These are phyloP conservation scores for Metschnikowia aberdeeniae DNA, from an alignment of 805 yeast species.

Conservation along the genomic window DNA sequence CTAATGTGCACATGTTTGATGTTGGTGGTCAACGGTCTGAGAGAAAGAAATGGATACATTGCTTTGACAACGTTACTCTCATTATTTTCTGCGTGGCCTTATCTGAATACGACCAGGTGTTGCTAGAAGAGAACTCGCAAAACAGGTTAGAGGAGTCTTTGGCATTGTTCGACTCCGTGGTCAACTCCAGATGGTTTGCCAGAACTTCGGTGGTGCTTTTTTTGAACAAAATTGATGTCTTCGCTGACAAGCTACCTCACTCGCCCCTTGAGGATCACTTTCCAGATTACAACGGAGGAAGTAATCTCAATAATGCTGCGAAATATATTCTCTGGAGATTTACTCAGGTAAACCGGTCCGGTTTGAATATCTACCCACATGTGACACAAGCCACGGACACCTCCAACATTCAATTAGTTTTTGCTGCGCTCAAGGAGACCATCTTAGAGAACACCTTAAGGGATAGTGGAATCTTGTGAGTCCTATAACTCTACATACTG, in stretches of 20 bases:
- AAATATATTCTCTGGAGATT: slow-evolving; percentile 89
- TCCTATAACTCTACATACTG: too few relatives aligned
- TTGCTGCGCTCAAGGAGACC: slow-evolving; percentile 80
- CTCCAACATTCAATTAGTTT: slow-evolving; percentile 77
- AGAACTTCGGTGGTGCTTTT: slow-evolving; percentile 82
- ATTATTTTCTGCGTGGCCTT: slow-evolving; percentile 89
- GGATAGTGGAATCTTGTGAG: slow-evolving; percentile 65
- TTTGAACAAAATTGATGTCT: slow-evolving; percentile 85
- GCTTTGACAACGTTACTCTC: slow-evolving; percentile 87
- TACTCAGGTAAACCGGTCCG: slow-evolving; percentile 77
- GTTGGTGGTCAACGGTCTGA: slow-evolving; percentile 97
- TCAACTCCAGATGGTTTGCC: slow-evolving; percentile 89
- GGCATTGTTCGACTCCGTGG: slow-evolving; percentile 82
- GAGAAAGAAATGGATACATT: slow-evolving; percentile 95
- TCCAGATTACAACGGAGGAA: slow-evolving; percentile 91
- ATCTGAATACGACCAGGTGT: slow-evolving; percentile 84
- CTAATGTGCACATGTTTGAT: slow-evolving; percentile 52
- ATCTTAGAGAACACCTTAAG: slow-evolving; percentile 70
- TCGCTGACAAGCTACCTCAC: slow-evolving; percentile 76
- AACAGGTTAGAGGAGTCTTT: slow-evolving; percentile 46
- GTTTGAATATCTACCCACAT: slow-evolving; percentile 80
- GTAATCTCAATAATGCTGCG: slow-evolving; percentile 83
- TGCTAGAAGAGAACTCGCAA: slow-evolving; percentile 46
- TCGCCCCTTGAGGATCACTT: slow-evolving; percentile 80
- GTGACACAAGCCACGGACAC: slow-evolving; percentile 95